Conservation (phyloP, 768 basidiomycete genomes). For the Crassisporium funariophilum region DNA sequence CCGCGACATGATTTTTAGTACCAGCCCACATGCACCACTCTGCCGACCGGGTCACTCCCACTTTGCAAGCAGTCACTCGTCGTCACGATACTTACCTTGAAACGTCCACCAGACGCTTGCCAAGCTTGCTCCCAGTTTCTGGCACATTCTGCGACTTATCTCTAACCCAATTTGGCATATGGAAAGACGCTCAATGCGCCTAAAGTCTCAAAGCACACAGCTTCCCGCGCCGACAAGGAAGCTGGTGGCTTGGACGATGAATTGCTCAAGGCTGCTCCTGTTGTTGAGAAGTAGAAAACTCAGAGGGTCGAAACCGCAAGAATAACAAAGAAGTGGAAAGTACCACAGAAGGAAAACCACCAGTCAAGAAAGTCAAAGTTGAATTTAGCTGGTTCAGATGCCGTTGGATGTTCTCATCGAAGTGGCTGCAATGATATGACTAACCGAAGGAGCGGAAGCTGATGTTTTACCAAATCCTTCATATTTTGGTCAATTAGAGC, state of each 20-base stretch:
- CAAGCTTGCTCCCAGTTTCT: too few species aligned
- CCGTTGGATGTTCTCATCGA: constrained; percentile 33
- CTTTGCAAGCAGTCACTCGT: too few species aligned
- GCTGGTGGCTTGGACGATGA: neutral
- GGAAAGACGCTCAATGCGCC: neutral
- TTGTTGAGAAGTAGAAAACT: neutral
- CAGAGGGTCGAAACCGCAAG: neutral
- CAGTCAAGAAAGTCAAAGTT: constrained; percentile 13
- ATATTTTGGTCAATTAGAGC: constrained; percentile 22
- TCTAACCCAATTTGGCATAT: too few species aligned
- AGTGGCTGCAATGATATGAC: constrained; percentile 11
- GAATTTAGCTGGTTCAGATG: constrained; percentile 26
- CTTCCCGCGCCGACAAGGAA: too few species aligned
- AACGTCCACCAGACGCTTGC: too few species aligned
- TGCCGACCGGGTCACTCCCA: too few species aligned
- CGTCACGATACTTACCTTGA: too few species aligned
- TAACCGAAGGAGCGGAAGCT: neutral
- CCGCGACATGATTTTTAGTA: too few species aligned
- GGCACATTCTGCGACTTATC: too few species aligned
- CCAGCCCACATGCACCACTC: too few species aligned
- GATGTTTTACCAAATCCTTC: neutral
- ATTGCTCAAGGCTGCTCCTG: neutral
- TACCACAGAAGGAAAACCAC: neutral
- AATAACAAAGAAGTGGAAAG: neutral
- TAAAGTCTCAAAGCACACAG: too few species aligned